These are phyloP conservation scores for Saccharum spontaneum DNA, from an alignment of 176 grass and related monocot genomes.

Conservation along the genomic window DNA sequence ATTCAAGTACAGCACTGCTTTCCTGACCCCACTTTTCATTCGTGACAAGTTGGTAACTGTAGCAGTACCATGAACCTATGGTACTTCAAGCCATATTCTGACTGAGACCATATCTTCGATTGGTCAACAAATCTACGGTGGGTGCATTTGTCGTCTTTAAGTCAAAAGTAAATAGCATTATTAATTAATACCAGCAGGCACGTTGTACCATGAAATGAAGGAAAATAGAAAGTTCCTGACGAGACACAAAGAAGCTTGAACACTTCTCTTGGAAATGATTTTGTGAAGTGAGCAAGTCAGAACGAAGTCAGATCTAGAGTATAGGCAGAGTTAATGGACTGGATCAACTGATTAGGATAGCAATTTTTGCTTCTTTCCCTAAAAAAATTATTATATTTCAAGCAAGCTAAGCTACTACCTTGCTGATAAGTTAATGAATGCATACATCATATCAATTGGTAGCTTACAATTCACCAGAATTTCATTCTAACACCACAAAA, in stretches of 20 bases:
- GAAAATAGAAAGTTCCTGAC: slow-evolving; percentile 5
- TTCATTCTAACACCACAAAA: slow-evolving; percentile 72
- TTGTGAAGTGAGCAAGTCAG: slow-evolving; percentile 2
- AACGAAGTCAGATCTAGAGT: not conserved
- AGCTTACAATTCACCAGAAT: slow-evolving; percentile 65
- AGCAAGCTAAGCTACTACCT: too few species aligned
- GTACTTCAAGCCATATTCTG: not conserved
- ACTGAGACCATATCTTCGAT: not conserved
- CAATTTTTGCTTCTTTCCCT: not conserved
- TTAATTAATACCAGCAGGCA: slow-evolving; percentile 13
- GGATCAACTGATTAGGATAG: not conserved
- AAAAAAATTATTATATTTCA: not conserved
- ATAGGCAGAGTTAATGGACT: slow-evolving; percentile 12
- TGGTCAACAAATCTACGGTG: not conserved
- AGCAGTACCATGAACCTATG: not conserved
- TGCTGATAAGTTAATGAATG: not conserved
- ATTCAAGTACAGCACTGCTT: not conserved
- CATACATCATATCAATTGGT: slow-evolving; percentile 5
- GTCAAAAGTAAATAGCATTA: not conserved
- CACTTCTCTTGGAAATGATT: slow-evolving; percentile 11
- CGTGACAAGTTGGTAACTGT: not conserved
- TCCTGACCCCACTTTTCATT: not conserved
- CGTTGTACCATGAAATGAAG: not conserved
- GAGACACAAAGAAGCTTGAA: not conserved
- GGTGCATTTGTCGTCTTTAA: slow-evolving; percentile 5